Conservation (phyloP, 2,329 filamentous ascomycete genomes). For the Dactylella cylindrospora region DNA sequence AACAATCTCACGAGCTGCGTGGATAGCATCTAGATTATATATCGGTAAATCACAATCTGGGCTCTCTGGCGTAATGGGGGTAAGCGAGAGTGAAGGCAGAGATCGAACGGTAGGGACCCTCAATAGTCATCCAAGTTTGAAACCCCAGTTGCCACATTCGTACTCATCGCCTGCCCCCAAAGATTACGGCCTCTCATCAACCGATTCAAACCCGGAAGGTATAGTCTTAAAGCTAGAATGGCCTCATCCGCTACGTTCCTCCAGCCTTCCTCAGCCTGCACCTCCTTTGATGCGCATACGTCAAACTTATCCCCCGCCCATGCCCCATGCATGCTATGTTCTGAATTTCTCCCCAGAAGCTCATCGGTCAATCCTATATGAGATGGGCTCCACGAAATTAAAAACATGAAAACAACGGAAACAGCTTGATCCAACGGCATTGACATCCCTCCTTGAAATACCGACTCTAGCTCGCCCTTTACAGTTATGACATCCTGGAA, state of each 20-base stretch:
- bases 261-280: neutral
- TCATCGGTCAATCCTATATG: conserved; percentile 16
- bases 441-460: neutral
- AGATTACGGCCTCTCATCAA: conserved; percentile 11
- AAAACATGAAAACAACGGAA: conserved; percentile 19
- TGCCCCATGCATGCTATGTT: neutral
- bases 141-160: neutral
- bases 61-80: no score
- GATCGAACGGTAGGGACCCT: no score
- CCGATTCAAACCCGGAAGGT: conserved; percentile 21
- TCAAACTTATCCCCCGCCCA: conserved; percentile 29
- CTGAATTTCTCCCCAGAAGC: neutral
- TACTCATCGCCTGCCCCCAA: conserved; percentile 7
- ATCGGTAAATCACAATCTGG: no score
- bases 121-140: no score
- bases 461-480: conserved; percentile 9
- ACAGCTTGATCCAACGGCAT: conserved; percentile 3
- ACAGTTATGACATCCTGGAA: neutral
- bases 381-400: conserved; percentile 20
- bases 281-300: neutral
- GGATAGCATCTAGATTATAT: no score
- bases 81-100: no score
- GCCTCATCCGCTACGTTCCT: conserved; percentile 5
- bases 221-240: conserved; percentile 3
- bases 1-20: no score